Percentiles rank a stretch among this genome's conserved stretches.
Conservation (phyloP, 805 yeast species). For the Starmerella sp. region DNA sequence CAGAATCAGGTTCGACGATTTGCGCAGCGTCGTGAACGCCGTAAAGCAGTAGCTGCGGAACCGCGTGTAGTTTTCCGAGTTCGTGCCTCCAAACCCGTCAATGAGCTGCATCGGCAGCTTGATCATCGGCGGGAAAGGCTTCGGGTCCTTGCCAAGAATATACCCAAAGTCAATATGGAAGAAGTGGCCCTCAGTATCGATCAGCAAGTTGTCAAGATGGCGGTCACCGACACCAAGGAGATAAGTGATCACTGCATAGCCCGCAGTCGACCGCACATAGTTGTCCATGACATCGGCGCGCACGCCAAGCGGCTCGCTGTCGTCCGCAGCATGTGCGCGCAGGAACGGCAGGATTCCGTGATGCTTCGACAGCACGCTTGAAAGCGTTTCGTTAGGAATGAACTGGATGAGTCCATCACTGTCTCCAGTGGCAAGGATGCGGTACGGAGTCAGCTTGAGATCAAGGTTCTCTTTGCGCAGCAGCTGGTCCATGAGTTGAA, state of each 20-base stretch:
- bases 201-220: slow-evolving; percentile 78
- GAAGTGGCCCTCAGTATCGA: slow-evolving; percentile 75
- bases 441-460: slow-evolving; percentile 75
- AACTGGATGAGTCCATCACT: slow-evolving; percentile 89
- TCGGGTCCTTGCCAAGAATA: slow-evolving; percentile 92
- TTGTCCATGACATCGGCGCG: slow-evolving; percentile 73
- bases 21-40: slow-evolving; percentile 78
- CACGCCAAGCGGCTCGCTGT: slow-evolving; percentile 32
- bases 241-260: slow-evolving; percentile 93
- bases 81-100: slow-evolving; percentile 95
- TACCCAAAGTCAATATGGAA: slow-evolving; percentile 98
- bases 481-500: slow-evolving; percentile 79
- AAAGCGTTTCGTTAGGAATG: slow-evolving; percentile 84
- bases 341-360: slow-evolving; percentile 70
- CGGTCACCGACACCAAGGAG: slow-evolving; percentile 94
- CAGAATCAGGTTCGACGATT: slow-evolving; percentile 78
- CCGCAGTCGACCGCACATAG: slow-evolving; percentile 91
- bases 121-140: slow-evolving; percentile 98
- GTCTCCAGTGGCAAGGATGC: slow-evolving; percentile 80
- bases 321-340: slow-evolving; percentile 52
- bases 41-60: slow-evolving; percentile 92
- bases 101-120: slow-evolving; percentile 91
- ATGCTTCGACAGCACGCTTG: slow-evolving; percentile 57
- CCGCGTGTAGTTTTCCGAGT: slow-evolving; percentile 70
- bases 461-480: slow-evolving; percentile 84